Evolutionary conservation across 768 basidiomycete genomes (phyloP), one percentile per base, ranked within the genome.

Genomic region (Termitomyces sp.): DNA sequence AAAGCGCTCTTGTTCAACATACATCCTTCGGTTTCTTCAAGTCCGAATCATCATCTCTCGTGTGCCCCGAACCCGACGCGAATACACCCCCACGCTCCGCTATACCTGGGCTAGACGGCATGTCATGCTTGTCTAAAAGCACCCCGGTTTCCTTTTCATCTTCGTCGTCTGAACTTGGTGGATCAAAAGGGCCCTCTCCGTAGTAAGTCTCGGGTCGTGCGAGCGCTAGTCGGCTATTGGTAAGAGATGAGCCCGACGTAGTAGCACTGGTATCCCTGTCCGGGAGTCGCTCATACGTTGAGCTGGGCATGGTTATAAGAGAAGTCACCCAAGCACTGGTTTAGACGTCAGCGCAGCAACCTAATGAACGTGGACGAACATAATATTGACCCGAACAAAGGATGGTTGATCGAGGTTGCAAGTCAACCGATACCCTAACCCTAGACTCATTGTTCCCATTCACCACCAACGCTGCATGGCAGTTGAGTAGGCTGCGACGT

Each of bases 131-230:
- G 60, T 83, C 83, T 33, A 82, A 60, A 20, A 85, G 73, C 8
- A 76, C 81, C 10, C 40, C 61, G 3, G 46, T 62, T 40, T 65
- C 62, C 20, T 48, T 22, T 56, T 77, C 76, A 27, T 82, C 80
- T 56, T 86, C 88, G n/a, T 87, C 87, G 48, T 86, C 87, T n/a
- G 89, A 91, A 65, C 87, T 89, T 7, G 89, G 88, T 22, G 87
- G 79, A 62, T 90, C 87, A 65, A 91, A 93, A 0, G 84, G 79
- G 0, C 90, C 89, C 20, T 91, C 89, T 32, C 81, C 86, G 62
- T 92, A 92, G 72, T 92, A 92, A 6, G 66, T 71, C 32, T 67
- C 64, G 6, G 75, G 74, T 37, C 62, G 53, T 30, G 24, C 60
- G 22, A 60, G 27, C 30, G 59, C 20, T 22, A 39, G 37, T 52